Percentiles rank a stretch among this genome's conserved stretches.
phyloP scores from a whole-genome alignment of 2,329 filamentous ascomycete species.

The Beauveria sp. region DNA sequence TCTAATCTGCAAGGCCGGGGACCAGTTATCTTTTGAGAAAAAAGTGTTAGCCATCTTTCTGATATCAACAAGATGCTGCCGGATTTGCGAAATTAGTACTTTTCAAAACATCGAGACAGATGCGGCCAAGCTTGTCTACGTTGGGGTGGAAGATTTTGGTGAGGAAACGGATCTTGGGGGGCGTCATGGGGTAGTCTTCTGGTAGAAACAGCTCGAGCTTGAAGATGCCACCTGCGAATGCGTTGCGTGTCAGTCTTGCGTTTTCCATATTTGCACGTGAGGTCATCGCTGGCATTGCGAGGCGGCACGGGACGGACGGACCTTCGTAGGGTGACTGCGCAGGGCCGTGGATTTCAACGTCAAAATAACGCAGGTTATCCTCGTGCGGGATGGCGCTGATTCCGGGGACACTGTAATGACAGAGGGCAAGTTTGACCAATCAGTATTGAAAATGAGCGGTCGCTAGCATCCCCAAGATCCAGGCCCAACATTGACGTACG shows the following conservation, averaged over 20 bases:
- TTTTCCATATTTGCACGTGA: not conserved
- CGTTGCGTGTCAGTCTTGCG: not conserved
- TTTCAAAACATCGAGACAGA: conserved; percentile 95
- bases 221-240: conserved; percentile 66
- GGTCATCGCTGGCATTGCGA: not conserved
- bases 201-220: conserved; percentile 96
- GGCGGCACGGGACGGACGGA: conserved; percentile 34
- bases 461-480: not conserved
- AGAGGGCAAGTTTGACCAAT: not conserved
- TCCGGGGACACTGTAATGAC: conserved; percentile 66
- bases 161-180: conserved; percentile 94
- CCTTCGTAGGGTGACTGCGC: conserved; percentile 92
- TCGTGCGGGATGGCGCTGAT: conserved; percentile 95
- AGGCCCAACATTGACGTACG: conserved; percentile 50
- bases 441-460: not conserved
- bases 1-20: conserved; percentile 91
- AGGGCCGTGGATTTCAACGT: conserved; percentile 92
- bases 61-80: not conserved
- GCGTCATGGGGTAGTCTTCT: conserved; percentile 98
- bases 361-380: conserved; percentile 96
- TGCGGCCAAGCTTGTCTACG: conserved; percentile 93
- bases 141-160: conserved; percentile 99
- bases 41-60: not conserved
- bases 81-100: conserved; percentile 47
- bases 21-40: conserved; percentile 77